Evolutionary conservation across 75 land plant species (phyloP).

Genomic region (Pinus tabuliformis): DNA sequence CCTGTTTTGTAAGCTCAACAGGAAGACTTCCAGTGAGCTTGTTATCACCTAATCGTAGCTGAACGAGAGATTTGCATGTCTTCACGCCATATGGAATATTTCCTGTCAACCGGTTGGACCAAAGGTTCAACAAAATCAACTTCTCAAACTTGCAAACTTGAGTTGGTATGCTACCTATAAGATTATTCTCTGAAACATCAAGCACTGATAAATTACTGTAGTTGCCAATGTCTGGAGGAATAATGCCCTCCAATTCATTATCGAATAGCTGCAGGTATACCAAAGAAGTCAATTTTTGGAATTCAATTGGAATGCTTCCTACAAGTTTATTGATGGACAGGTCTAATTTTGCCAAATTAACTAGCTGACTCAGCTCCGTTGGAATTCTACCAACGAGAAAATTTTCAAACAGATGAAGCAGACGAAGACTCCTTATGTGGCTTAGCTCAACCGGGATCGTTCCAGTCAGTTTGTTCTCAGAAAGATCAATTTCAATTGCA

Average conservation of each 20-base stretch:
- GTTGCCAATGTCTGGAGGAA: slow-evolving; percentile 43
- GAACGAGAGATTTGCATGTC: slow-evolving; percentile 53
- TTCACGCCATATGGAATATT: slow-evolving; percentile 51
- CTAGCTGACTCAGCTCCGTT: slow-evolving; percentile 26
- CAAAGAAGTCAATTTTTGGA: slow-evolving; percentile 44
- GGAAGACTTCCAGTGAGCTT: slow-evolving; percentile 49
- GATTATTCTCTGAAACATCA: slow-evolving; percentile 58
- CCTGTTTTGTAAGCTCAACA: slow-evolving; percentile 22
- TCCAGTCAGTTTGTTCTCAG: slow-evolving; percentile 59
- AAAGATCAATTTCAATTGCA: slow-evolving; percentile 57
- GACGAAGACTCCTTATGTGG: slow-evolving; percentile 29
- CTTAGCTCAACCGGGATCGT: slow-evolving; percentile 52
- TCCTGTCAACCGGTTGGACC: slow-evolving; percentile 57
- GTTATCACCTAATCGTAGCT: slow-evolving; percentile 50
- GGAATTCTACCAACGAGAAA: slow-evolving; percentile 55
- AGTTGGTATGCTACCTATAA: slow-evolving; percentile 54
- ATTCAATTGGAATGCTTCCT: slow-evolving; percentile 47
- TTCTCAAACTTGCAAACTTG: slow-evolving; percentile 42
- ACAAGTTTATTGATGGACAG: slow-evolving; percentile 60
- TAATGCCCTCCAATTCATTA: slow-evolving; percentile 41
- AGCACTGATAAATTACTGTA: slow-evolving; percentile 43
- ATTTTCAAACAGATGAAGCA: slow-evolving; percentile 70
- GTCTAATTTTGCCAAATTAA: slow-evolving; percentile 28
- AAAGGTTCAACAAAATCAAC: slow-evolving; percentile 50
- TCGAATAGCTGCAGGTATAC: slow-evolving; percentile 48